phyloP scores from a whole-genome alignment of 2,329 filamentous ascomycete genomes.

The Sporothrix curviconia region DNA sequence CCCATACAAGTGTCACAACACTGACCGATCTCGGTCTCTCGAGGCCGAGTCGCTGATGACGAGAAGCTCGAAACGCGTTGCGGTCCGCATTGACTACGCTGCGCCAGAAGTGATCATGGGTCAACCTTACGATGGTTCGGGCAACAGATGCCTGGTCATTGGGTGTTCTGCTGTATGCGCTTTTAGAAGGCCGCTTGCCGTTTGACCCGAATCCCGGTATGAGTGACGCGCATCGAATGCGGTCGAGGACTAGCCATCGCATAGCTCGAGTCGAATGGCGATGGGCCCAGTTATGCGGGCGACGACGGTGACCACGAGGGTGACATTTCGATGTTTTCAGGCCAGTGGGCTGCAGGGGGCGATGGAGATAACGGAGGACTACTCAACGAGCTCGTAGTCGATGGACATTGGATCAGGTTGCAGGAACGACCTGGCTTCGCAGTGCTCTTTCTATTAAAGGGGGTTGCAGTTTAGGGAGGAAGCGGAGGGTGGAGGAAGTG shows the following conservation, averaged over 20 bases:
- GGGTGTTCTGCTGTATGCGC: slow-evolving; percentile 84
- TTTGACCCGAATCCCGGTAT: slow-evolving; percentile 85
- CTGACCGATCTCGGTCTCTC: slow-evolving; percentile 89
- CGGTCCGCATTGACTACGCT: slow-evolving; percentile 93
- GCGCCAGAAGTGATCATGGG: slow-evolving; percentile 95
- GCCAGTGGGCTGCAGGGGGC: slow-evolving; percentile 65
- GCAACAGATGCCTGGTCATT: slow-evolving; percentile 92
- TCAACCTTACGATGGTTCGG: slow-evolving; percentile 86
- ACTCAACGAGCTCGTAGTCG: slow-evolving; percentile 72
- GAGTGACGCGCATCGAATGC: slow-evolving; percentile 66
- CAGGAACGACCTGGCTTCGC: slow-evolving; percentile 67
- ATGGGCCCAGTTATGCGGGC: slow-evolving; percentile 80
- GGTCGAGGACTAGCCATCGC: slow-evolving; percentile 81
- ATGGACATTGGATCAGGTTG: slow-evolving; percentile 68
- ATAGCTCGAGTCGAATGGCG: slow-evolving; percentile 94
- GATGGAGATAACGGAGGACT: slow-evolving; percentile 77
- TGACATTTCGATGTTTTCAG: slow-evolving; percentile 50
- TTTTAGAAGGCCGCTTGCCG: slow-evolving; percentile 86
- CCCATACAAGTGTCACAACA: slow-evolving; percentile 75
- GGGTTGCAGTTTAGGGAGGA: slow-evolving; percentile 55
- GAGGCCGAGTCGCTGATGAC: slow-evolving; percentile 72
- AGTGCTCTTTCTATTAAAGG: slow-evolving; percentile 64
- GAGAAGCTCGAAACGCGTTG: slow-evolving; percentile 90
- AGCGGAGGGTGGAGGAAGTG: slow-evolving; percentile 49
- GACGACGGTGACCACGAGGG: slow-evolving; percentile 81